Evolutionary conservation across 164 flowering plant genomes (phyloP).

Genomic region (Sedum album): DNA sequence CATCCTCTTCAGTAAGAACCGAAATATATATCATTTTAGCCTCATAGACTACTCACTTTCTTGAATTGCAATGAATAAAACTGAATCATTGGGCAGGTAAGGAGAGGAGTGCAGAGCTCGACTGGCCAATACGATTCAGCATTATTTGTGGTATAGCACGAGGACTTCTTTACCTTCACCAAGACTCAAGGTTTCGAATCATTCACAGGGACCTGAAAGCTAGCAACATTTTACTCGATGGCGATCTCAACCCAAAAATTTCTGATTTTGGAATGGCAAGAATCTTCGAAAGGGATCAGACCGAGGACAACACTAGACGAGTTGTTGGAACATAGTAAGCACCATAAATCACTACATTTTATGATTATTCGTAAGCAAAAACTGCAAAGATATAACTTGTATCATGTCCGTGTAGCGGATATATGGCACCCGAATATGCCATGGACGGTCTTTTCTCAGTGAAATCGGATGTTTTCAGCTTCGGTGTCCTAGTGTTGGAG

Average conservation of each 20-base stretch:
- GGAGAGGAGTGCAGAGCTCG: conserved; percentile 20
- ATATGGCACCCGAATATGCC: conserved; percentile 70
- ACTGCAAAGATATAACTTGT: not conserved
- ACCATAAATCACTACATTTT: not conserved
- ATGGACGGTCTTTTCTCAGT: conserved; percentile 55
- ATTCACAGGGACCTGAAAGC: conserved; percentile 71
- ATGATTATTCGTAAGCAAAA: not conserved
- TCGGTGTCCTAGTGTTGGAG: conserved; percentile 60
- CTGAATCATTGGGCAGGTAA: conserved; percentile 16
- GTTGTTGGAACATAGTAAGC: conserved; percentile 79
- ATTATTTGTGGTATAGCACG: conserved; percentile 65
- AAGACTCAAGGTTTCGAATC: conserved; percentile 55
- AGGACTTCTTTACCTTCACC: conserved; percentile 64
- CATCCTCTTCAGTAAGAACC: conserved; percentile 37
- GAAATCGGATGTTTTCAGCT: conserved; percentile 66
- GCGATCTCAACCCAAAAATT: conserved; percentile 54
- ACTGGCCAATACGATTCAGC: conserved; percentile 50
- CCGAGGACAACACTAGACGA: conserved; percentile 39
- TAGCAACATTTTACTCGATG: conserved; percentile 61
- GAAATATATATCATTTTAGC: not conserved
- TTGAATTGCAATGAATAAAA: not conserved
- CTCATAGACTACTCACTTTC: not conserved
- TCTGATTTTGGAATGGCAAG: conserved; percentile 78
- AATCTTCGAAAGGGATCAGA: conserved; percentile 44
- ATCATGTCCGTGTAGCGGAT: conserved; percentile 35